Percentiles rank a stretch among this genome's conserved stretches.
These are phyloP conservation scores for Rutstroemia sp. DNA, from an alignment of 2,329 filamentous ascomycete species.

Conservation along the genomic window DNA sequence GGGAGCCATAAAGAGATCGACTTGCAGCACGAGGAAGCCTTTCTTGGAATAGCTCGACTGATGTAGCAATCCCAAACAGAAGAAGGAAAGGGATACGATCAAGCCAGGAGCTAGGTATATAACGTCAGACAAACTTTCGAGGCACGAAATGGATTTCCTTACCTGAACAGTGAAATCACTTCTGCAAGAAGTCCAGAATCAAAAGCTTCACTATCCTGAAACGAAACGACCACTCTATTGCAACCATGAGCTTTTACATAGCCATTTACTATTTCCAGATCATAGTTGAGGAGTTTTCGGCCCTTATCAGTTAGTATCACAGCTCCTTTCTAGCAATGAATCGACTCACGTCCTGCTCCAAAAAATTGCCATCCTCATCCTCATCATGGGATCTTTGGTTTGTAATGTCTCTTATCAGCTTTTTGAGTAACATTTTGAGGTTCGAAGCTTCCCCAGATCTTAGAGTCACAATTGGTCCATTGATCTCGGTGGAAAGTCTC, in stretches of 20 bases:
- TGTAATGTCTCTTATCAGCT: constrained; percentile 61
- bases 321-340: not conserved
- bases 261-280: constrained; percentile 62
- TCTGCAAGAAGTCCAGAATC: constrained; percentile 67
- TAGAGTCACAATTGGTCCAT: constrained; percentile 56
- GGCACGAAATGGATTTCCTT: constrained; percentile 24
- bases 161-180: constrained; percentile 62
- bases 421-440: constrained; percentile 65
- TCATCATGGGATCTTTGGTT: constrained; percentile 39
- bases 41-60: constrained; percentile 71
- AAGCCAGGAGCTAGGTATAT: constrained; percentile 50
- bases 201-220: constrained; percentile 79
- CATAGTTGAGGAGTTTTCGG: constrained; percentile 66
- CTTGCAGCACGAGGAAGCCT: constrained; percentile 63
- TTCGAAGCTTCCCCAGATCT: constrained; percentile 67
- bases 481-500: constrained; percentile 38
- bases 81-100: constrained; percentile 71
- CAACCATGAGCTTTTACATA: constrained; percentile 47
- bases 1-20: constrained; percentile 58
- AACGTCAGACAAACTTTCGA: not conserved
- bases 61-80: constrained; percentile 75
- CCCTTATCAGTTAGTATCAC: constrained; percentile 34
- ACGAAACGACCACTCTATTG: constrained; percentile 59
- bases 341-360: constrained; percentile 40
- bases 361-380: constrained; percentile 43